Conservation (phyloP, 176 grass and related monocot species). For the Chrysopogon serrulatus region DNA sequence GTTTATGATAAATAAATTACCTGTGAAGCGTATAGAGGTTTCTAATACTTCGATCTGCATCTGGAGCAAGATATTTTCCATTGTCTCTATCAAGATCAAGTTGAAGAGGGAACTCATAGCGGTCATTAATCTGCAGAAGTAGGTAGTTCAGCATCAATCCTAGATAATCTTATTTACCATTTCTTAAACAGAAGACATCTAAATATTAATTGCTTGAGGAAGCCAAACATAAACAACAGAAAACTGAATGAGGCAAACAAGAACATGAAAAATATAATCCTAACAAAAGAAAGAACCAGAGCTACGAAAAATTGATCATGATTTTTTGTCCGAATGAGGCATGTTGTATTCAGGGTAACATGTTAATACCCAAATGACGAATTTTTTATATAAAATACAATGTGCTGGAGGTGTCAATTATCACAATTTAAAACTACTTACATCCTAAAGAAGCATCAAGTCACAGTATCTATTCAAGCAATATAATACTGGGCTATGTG, state of each 20-base stretch:
- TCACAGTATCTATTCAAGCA: not conserved
- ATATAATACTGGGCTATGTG: not conserved
- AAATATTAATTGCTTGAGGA: constrained; percentile 14
- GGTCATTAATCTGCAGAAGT: constrained; percentile 89
- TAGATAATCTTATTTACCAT: not conserved
- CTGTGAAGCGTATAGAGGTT: constrained; percentile 97
- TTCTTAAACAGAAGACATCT: not conserved
- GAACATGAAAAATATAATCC: not conserved
- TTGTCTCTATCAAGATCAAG: constrained; percentile 91
- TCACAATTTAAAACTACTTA: not conserved
- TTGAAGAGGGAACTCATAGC: constrained; percentile 88
- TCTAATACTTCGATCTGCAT: constrained; percentile 83
- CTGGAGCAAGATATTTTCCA: constrained; percentile 94
- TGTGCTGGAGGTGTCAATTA: not conserved
- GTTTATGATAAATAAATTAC: constrained; percentile 29
- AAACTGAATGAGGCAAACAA: constrained; percentile 1
- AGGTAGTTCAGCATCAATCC: not conserved
- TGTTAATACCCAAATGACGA: not conserved
- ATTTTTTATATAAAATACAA: constrained; percentile 1
- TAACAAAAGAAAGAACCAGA: not conserved
- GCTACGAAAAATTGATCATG: not conserved
- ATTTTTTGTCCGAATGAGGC: not conserved
- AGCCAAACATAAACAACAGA: not conserved
- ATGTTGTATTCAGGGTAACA: not conserved
- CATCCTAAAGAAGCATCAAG: not conserved